Evolutionary conservation across 345 rosid species (phyloP).

Genomic region (Salix brachista): DNA sequence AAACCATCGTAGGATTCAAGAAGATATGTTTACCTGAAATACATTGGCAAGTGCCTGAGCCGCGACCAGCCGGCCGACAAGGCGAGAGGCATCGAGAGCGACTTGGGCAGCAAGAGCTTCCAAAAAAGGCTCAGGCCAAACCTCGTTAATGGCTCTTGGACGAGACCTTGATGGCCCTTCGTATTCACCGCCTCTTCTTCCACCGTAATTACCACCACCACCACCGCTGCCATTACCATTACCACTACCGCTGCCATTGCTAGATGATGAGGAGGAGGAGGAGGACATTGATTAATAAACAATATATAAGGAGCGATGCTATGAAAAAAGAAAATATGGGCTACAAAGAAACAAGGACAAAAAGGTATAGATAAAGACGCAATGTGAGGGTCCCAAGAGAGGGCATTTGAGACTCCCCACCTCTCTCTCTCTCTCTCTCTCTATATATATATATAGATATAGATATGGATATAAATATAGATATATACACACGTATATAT

Average conservation of each 20-base stretch:
- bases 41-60: conserved; percentile 71
- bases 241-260: conserved; percentile 18
- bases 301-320: not conserved
- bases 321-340: conserved; percentile 24
- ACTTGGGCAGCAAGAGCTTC: conserved; percentile 80
- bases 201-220: conserved; percentile 15
- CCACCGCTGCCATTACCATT: conserved; percentile 19
- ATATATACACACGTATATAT: too few relatives aligned
- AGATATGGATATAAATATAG: too few relatives aligned
- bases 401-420: not conserved
- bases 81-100: conserved; percentile 55
- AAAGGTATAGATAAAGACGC: conserved; percentile 68
- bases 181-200: conserved; percentile 32
- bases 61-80: conserved; percentile 59
- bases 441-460: too few relatives aligned
- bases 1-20: not conserved
- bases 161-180: conserved; percentile 63
- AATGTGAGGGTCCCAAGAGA: conserved; percentile 47
- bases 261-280: conserved; percentile 14
- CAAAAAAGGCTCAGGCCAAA: conserved; percentile 90
- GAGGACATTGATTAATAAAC: conserved; percentile 12
- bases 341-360: conserved; percentile 48
- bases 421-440: too few relatives aligned
- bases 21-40: conserved; percentile 49
- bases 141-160: conserved; percentile 51